Conservation (phyloP, 768 basidiomycete species). For the Kwoniella shandongensis region DNA sequence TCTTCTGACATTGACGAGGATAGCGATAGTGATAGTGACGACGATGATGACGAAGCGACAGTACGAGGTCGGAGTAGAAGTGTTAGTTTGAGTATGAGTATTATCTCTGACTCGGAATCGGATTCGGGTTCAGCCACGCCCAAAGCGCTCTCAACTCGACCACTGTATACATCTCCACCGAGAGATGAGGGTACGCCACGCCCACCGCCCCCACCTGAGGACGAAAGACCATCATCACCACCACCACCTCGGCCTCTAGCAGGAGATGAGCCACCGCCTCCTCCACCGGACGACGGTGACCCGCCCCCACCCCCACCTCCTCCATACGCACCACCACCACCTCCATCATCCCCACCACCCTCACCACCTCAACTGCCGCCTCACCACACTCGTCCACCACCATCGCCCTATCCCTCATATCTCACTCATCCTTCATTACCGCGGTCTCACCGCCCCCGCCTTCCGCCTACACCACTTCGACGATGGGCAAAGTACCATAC, state of each 20-base stretch:
- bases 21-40: conserved; percentile 3
- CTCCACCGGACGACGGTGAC: conserved; percentile 9
- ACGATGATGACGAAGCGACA: not conserved
- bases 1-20: not conserved
- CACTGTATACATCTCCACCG: conserved; percentile 10
- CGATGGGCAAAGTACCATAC: conserved; percentile 43
- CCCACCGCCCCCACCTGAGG: conserved; percentile 13
- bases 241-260: conserved; percentile 9
- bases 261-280: conserved; percentile 3
- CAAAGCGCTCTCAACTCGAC: conserved; percentile 2
- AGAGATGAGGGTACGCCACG: conserved; percentile 4
- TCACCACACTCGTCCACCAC: conserved; percentile 3
- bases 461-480: conserved; percentile 1
- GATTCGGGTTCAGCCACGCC: not conserved
- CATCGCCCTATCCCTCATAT: not conserved
- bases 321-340: conserved; percentile 5
- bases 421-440: not conserved
- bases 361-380: conserved; percentile 2
- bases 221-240: conserved; percentile 3
- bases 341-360: conserved; percentile 11
- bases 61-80: not conserved
- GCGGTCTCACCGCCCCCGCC: not conserved
- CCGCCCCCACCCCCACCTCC: conserved; percentile 16
- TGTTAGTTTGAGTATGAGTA: not conserved
- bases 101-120: not conserved